A percentile compares a stretch with the other conserved stretches of the same genome.
Evolutionary conservation across 202 grass and related monocot genomes (phyloP).

Genomic region (Cymbopogon flexuosus): DNA sequence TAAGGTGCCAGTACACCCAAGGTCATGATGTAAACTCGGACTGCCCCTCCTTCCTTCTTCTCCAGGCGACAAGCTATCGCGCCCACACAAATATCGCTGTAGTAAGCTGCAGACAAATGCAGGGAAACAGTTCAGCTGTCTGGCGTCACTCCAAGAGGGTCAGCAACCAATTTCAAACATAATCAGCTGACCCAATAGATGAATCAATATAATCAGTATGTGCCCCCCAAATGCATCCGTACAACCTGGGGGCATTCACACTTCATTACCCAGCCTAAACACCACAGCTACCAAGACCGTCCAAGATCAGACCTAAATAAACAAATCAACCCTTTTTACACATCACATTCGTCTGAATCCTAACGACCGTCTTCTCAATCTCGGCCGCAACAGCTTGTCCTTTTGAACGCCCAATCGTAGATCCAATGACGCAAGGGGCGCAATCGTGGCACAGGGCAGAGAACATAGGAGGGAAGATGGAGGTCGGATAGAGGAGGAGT

Average conservation of each 20-base stretch:
- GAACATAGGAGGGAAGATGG: neutral
- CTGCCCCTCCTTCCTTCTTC: constrained; percentile 77
- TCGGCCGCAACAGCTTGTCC: neutral
- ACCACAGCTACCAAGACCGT: neutral
- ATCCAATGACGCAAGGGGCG: constrained; percentile 13
- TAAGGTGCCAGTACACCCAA: constrained; percentile 94
- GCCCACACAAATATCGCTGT: constrained; percentile 89
- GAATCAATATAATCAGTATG: neutral
- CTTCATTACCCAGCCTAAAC: neutral
- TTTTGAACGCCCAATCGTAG: neutral
- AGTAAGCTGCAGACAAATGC: constrained; percentile 67
- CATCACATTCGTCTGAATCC: constrained; percentile 19
- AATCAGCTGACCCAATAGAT: constrained; percentile 6
- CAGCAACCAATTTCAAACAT: neutral
- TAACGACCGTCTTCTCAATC: constrained; percentile 7
- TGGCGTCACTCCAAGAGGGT: neutral
- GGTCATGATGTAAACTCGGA: constrained; percentile 95
- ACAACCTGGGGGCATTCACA: neutral
- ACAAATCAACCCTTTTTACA: neutral
- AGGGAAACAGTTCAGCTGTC: constrained; percentile 20
- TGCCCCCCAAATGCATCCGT: neutral
- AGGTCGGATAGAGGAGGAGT: neutral
- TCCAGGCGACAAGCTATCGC: constrained; percentile 86
- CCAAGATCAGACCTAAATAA: constrained; percentile 16
- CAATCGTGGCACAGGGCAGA: neutral